Conservation (phyloP, 257 asterid species). For the Eucommia ulmoides region DNA sequence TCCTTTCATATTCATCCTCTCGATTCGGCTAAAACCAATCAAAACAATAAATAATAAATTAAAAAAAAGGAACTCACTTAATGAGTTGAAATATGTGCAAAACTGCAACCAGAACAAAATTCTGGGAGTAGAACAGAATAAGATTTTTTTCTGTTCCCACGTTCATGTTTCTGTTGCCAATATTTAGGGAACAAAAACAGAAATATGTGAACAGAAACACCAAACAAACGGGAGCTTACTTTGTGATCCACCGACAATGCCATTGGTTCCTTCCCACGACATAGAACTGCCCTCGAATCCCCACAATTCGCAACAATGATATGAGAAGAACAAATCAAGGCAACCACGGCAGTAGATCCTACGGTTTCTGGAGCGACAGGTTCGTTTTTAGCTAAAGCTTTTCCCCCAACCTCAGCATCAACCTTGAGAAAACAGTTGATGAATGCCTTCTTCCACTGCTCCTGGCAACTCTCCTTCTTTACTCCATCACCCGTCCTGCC, state of each 20-base stretch:
- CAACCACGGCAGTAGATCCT: slow-evolving; percentile 90
- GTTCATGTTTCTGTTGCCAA: background rate
- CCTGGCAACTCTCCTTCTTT: slow-evolving; percentile 28
- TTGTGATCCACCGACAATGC: slow-evolving; percentile 72
- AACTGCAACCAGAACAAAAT: no score
- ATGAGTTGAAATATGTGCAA: background rate
- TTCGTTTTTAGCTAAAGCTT: slow-evolving; percentile 21
- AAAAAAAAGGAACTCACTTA: background rate
- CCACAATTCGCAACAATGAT: slow-evolving; percentile 89
- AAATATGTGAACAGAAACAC: background rate
- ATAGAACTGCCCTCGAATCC: slow-evolving; percentile 79
- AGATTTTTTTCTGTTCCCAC: no score
- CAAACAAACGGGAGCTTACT: slow-evolving; percentile 19
- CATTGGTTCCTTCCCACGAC: slow-evolving; percentile 54
- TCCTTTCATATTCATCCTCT: slow-evolving; percentile 53
- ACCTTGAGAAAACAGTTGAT: slow-evolving; percentile 63
- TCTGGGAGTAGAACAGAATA: no score
- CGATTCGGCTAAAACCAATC: slow-evolving; percentile 43
- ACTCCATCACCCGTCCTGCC: slow-evolving; percentile 14
- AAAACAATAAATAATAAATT: background rate
- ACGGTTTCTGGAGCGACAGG: slow-evolving; percentile 87
- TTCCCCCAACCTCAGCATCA: slow-evolving; percentile 73
- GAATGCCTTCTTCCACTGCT: slow-evolving; percentile 63
- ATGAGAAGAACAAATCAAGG: slow-evolving; percentile 69
- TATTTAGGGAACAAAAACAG: background rate